These are phyloP conservation scores for Nasturtium officinale DNA, from an alignment of 345 rosid species.

Conservation along the genomic window DNA sequence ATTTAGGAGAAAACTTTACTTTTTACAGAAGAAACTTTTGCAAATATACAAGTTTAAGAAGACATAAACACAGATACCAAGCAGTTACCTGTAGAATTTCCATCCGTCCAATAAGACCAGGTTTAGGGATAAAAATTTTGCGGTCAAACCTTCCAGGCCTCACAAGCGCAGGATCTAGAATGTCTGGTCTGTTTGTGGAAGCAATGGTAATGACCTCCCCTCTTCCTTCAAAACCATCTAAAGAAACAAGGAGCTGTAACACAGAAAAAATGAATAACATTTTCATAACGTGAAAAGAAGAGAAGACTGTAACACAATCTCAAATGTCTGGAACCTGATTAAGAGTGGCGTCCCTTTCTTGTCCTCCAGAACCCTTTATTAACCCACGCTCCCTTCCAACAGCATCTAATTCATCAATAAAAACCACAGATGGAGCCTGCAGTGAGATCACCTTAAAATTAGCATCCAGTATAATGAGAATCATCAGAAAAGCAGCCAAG, in stretches of 20 bases:
- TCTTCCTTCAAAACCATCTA: constrained; percentile 98
- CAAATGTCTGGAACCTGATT: constrained; percentile 66
- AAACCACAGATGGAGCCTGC: constrained; percentile 91
- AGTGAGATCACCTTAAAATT: constrained; percentile 15
- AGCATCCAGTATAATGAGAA: constrained; percentile 15
- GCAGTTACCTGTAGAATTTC: constrained; percentile 78
- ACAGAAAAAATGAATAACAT: neutral
- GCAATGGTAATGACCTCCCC: constrained; percentile 95
- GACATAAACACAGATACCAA: neutral
- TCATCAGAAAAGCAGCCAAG: neutral
- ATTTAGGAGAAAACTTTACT: constrained; percentile 11
- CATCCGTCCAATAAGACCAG: constrained; percentile 84
- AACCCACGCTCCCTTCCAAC: constrained; percentile 97
- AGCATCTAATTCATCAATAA: constrained; percentile 94
- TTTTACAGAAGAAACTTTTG: neutral
- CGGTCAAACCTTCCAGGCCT: constrained; percentile 92
- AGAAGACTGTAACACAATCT: constrained; percentile 4
- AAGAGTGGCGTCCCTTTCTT: constrained; percentile 97
- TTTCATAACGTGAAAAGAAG: neutral
- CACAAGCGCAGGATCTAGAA: constrained; percentile 94
- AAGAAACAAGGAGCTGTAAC: constrained; percentile 81
- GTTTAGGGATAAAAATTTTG: constrained; percentile 81
- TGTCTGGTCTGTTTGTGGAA: constrained; percentile 93
- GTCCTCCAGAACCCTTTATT: constrained; percentile 95
- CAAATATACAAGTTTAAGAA: neutral